These are phyloP conservation scores for Suhomyces sp. DNA, from an alignment of 805 yeast genomes.

Conservation along the genomic window DNA sequence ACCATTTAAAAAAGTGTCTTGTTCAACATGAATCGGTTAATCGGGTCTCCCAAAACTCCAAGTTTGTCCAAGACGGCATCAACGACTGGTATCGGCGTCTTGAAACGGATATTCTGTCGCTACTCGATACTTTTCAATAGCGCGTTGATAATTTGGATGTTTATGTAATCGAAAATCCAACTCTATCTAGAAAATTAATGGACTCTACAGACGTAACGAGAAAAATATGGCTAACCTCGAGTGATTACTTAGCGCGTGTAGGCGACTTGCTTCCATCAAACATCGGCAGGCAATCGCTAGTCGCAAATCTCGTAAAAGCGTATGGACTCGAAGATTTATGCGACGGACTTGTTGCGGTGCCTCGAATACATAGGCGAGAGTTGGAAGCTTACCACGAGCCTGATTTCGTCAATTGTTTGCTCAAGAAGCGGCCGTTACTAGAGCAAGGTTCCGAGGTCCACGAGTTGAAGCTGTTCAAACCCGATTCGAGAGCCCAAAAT, in stretches of 20 bases:
- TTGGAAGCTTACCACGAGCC: constrained; percentile 49
- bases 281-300: constrained; percentile 46
- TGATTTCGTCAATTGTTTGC: constrained; percentile 39
- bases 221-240: constrained; percentile 20
- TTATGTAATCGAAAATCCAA: neutral
- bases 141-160: neutral
- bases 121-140: neutral
- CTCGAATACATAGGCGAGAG: constrained; percentile 32
- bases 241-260: constrained; percentile 14
- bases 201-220: constrained; percentile 4
- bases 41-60: neutral
- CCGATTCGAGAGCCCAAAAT: neutral
- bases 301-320: constrained; percentile 39
- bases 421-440: constrained; percentile 20
- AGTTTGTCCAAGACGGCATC: constrained; percentile 11
- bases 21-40: constrained; percentile 7
- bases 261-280: constrained; percentile 53
- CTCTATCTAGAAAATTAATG: neutral
- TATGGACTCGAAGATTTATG: constrained; percentile 32
- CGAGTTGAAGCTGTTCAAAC: neutral
- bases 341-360: constrained; percentile 19
- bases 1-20: constrained; percentile 7
- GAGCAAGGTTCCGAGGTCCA: neutral
- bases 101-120: constrained; percentile 2
- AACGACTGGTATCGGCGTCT: constrained; percentile 17